Evolutionary conservation across 345 rosid genomes (phyloP).

Genomic region (Kernera saxatilis): DNA sequence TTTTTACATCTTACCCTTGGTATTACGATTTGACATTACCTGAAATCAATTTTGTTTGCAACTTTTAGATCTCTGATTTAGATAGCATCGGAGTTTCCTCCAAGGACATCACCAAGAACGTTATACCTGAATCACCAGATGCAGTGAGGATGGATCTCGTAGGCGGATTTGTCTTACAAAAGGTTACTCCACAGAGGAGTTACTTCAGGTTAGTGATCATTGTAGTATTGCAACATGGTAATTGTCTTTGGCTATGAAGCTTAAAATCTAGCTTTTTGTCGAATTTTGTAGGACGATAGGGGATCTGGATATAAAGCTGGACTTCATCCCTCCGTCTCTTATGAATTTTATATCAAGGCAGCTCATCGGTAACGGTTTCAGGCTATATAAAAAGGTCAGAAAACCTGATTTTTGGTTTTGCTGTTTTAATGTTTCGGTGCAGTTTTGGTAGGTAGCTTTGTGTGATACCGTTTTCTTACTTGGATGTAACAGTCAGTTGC

Average conservation of each 20-base stretch:
- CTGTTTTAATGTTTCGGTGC: not conserved
- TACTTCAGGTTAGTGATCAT: conserved; percentile 68
- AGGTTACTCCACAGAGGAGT: conserved; percentile 74
- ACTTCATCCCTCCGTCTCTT: conserved; percentile 82
- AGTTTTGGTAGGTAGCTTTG: not conserved
- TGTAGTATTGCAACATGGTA: not conserved
- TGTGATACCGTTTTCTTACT: not conserved
- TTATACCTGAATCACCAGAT: conserved; percentile 61
- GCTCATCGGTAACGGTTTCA: conserved; percentile 83
- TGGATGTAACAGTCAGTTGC: conserved; percentile 55
- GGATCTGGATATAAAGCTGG: conserved; percentile 82
- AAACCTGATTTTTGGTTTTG: not conserved
- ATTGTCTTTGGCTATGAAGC: not conserved
- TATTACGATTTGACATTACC: not conserved
- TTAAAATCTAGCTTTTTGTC: not conserved
- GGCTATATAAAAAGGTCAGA: conserved; percentile 83
- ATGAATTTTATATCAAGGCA: conserved; percentile 88
- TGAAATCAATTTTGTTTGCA: not conserved
- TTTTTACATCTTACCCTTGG: not conserved
- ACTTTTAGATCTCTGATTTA: conserved; percentile 58
- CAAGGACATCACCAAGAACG: conserved; percentile 50
- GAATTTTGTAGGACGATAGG: conserved; percentile 62
- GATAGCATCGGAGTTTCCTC: conserved; percentile 43
- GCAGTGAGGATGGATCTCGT: conserved; percentile 73
- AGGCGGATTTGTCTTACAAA: conserved; percentile 91